phyloP scores from a whole-genome alignment of 331 rosid genomes.

The Malus hybrid region DNA sequence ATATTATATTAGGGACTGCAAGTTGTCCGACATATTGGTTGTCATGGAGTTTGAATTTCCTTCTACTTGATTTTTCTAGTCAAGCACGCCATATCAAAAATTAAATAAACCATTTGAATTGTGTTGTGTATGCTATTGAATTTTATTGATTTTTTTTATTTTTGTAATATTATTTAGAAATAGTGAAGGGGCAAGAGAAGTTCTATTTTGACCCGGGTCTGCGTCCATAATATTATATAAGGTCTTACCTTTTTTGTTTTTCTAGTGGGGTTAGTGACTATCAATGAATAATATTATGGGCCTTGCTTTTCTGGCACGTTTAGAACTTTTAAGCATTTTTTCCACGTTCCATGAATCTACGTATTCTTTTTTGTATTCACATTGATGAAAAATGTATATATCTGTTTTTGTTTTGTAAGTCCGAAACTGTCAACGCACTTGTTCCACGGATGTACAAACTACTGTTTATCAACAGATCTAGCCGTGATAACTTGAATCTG shows the following conservation, averaged over 20 bases:
- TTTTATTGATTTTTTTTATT: not conserved
- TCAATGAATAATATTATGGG: not conserved
- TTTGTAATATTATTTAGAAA: not conserved
- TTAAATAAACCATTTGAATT: not conserved
- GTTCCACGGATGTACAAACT: not conserved
- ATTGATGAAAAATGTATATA: not conserved
- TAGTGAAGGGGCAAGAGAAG: constrained; percentile 4
- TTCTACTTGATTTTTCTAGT: constrained; percentile 20
- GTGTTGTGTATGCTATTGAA: not conserved
- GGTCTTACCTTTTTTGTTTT: not conserved
- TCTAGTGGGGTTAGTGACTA: not conserved
- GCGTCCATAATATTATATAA: not conserved
- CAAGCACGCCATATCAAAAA: constrained; percentile 34
- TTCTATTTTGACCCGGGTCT: constrained; percentile 44
- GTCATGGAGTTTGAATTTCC: constrained; percentile 21
- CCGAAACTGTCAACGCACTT: not conserved
- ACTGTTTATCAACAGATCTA: too few species aligned
- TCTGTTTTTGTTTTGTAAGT: not conserved
- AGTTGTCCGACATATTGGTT: constrained; percentile 29
- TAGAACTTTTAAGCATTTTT: constrained; percentile 38
- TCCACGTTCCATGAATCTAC: constrained; percentile 42
- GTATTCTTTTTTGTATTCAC: not conserved
- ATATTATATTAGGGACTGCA: not conserved
- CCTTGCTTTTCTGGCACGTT: constrained; percentile 12
- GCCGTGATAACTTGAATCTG: too few species aligned